phyloP scores from a whole-genome alignment of 108 stramenopile genomes.

The Pelagomonas calceolata region DNA sequence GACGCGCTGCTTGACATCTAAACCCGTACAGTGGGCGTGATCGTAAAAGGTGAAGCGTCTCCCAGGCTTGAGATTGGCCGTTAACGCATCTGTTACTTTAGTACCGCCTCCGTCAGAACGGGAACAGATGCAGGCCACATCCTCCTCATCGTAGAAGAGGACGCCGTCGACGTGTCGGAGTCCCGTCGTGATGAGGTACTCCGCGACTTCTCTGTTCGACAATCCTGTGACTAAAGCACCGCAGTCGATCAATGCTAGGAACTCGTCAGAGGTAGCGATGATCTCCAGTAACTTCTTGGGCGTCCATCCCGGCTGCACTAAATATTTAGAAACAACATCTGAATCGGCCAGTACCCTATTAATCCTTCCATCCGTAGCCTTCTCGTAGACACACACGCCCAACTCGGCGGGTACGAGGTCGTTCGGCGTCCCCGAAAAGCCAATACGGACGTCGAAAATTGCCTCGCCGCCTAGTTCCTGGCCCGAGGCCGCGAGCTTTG shows the following conservation, averaged over 20 bases:
- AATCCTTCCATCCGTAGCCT: conserved; percentile 21
- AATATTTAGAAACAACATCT: background rate
- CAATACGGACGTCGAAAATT: conserved; percentile 23
- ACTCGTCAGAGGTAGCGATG: conserved; percentile 26
- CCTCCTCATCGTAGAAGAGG: conserved; percentile 41
- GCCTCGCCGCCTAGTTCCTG: conserved; percentile 28
- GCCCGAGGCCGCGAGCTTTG: conserved; percentile 17
- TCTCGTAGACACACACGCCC: conserved; percentile 20
- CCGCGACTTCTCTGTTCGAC: conserved; percentile 22
- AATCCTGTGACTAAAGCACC: conserved; percentile 42
- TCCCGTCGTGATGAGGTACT: conserved; percentile 23
- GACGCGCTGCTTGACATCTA: conserved; percentile 22
- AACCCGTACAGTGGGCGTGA: conserved; percentile 47
- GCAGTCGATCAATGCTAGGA: conserved; percentile 43
- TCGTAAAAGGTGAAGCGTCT: conserved; percentile 48
- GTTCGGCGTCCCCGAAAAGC: conserved; percentile 34
- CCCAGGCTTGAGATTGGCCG: conserved; percentile 17
- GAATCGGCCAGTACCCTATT: conserved; percentile 8
- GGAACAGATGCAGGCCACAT: conserved; percentile 14
- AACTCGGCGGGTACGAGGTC: conserved; percentile 32
- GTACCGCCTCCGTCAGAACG: conserved; percentile 20
- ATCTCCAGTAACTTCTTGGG: conserved; percentile 19
- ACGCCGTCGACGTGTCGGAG: conserved; percentile 34
- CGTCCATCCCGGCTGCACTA: conserved; percentile 27
- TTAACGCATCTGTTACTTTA: conserved; percentile 8